Conservation (phyloP, 2,329 filamentous ascomycete species). For the Phaeosphaeria sp. region DNA sequence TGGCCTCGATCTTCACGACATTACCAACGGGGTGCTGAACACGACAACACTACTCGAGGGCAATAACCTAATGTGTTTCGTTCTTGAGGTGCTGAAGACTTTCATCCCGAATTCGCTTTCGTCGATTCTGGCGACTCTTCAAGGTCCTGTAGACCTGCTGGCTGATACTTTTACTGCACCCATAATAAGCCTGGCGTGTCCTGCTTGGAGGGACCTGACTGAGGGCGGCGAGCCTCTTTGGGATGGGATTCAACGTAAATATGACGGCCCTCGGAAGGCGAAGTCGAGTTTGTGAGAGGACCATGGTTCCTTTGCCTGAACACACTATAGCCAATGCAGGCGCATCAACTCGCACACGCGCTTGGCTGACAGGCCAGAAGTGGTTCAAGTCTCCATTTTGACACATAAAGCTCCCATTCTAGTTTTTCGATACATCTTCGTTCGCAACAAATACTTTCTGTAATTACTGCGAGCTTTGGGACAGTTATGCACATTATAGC, state of each 20-base stretch:
- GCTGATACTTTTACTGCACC: constrained; percentile 26
- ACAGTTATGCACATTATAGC: too few species aligned
- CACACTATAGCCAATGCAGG: too few species aligned
- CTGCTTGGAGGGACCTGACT: constrained; percentile 30
- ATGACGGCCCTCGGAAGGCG: constrained; percentile 16
- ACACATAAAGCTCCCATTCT: too few species aligned
- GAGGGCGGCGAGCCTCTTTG: constrained; percentile 23
- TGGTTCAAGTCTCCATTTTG: too few species aligned
- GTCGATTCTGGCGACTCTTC: constrained; percentile 32
- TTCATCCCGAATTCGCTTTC: constrained; percentile 43
- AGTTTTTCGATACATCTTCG: too few species aligned
- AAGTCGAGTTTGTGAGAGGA: constrained; percentile 15
- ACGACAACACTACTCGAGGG: constrained; percentile 43
- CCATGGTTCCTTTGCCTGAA: too few species aligned
- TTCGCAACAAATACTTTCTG: too few species aligned
- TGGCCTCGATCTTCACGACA: constrained; percentile 49
- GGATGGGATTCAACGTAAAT: constrained; percentile 19
- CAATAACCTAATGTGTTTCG: constrained; percentile 50
- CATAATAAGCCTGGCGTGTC: constrained; percentile 29
- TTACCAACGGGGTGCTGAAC: constrained; percentile 25
- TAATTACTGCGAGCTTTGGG: too few species aligned
- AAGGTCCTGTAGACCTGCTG: constrained; percentile 27
- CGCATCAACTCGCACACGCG: too few species aligned
- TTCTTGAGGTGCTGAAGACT: constrained; percentile 44
- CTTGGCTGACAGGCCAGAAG: too few species aligned